Conservation (phyloP, 495 filamentous ascomycete genomes). For the Neurospora sp. region DNA sequence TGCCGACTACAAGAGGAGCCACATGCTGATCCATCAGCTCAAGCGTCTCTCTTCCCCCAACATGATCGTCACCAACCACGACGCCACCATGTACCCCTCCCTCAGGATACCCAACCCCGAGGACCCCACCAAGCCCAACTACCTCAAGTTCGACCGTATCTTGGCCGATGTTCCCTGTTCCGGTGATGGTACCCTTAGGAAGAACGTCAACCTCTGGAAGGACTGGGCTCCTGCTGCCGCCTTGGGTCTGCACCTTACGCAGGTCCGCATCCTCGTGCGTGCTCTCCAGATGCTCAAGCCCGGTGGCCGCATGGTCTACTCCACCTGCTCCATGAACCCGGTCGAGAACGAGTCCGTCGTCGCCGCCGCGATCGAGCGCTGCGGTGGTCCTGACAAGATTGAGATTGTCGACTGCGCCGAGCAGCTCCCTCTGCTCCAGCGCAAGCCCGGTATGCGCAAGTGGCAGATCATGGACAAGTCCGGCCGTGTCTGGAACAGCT, state of each 20-base stretch:
- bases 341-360: slow-evolving; percentile 96
- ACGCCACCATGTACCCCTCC: slow-evolving; percentile 90
- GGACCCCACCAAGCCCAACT: slow-evolving; percentile 47
- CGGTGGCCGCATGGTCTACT: slow-evolving; percentile 90
- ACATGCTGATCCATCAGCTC: slow-evolving; percentile 95
- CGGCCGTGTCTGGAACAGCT: slow-evolving; percentile 63
- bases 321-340: slow-evolving; percentile 96
- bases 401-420: slow-evolving; percentile 72
- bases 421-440: slow-evolving; percentile 64
- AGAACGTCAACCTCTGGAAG: slow-evolving; percentile 88
- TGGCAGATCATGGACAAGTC: slow-evolving; percentile 90
- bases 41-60: slow-evolving; percentile 96
- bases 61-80: slow-evolving; percentile 94
- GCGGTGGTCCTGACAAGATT: slow-evolving; percentile 75
- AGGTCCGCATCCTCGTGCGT: slow-evolving; percentile 81
- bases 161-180: slow-evolving; percentile 95
- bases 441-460: slow-evolving; percentile 56
- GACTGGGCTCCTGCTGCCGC: slow-evolving; percentile 83
- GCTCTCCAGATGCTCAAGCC: slow-evolving; percentile 95
- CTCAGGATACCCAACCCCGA: slow-evolving; percentile 59
- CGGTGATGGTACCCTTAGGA: slow-evolving; percentile 83
- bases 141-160: slow-evolving; percentile 94
- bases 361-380: slow-evolving; percentile 70
- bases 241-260: slow-evolving; percentile 72
- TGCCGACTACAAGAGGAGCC: slow-evolving; percentile 84